Evolutionary conservation across 225 moss, liverwort and hornwort genomes (phyloP).

Genomic region (Thuidium tamariscinum): DNA sequence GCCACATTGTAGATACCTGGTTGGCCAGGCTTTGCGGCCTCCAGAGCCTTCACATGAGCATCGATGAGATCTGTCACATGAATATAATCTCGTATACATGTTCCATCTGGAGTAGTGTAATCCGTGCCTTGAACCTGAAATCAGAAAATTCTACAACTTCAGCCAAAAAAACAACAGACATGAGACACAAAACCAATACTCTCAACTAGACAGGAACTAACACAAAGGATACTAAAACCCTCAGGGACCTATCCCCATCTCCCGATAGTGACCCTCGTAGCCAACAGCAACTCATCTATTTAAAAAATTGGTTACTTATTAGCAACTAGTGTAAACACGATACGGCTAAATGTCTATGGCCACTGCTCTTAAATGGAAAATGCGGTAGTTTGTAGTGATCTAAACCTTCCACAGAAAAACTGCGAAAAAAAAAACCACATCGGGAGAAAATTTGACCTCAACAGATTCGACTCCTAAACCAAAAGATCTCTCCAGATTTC

Average conservation of each 20-base stretch:
- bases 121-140: constrained; percentile 52
- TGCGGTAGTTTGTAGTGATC: not conserved
- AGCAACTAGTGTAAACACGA: not conserved
- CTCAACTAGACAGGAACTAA: not conserved
- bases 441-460: not conserved
- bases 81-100: constrained; percentile 86
- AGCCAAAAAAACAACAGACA: not conserved
- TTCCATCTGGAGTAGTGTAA: constrained; percentile 72
- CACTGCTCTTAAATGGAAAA: not conserved
- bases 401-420: not conserved
- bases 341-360: not conserved
- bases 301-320: not conserved
- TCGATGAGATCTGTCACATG: constrained; percentile 87
- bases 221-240: not conserved
- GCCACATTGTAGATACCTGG: constrained; percentile 84
- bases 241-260: not conserved
- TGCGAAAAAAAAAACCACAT: too few species aligned
- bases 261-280: not conserved
- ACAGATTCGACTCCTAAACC: not conserved
- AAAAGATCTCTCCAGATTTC: not conserved
- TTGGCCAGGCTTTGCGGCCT: constrained; percentile 37
- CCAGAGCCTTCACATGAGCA: constrained; percentile 82
- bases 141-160: not conserved
- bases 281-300: not conserved
- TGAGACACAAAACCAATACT: not conserved